A percentile compares a stretch with the other conserved stretches of the same genome.
Evolutionary conservation across 768 basidiomycete species (phyloP).

Genomic region (Kwoniella botswanensis): DNA sequence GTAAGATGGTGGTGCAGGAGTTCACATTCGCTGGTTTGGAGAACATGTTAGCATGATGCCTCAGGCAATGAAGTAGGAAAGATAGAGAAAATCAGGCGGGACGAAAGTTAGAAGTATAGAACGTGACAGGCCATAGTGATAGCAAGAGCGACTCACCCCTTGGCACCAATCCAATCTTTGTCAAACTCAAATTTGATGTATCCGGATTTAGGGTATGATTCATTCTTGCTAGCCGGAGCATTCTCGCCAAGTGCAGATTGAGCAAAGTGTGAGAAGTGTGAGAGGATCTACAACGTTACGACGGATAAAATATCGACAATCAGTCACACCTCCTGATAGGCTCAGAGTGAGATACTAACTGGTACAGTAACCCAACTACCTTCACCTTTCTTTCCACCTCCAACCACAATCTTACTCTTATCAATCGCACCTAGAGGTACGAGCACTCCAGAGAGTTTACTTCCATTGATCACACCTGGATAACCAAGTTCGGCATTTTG

Average conservation of each 20-base stretch:
- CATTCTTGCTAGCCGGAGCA: slow-evolving; percentile 14
- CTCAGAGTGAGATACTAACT: slow-evolving; percentile 13
- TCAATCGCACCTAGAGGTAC: slow-evolving; percentile 34
- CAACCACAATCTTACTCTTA: slow-evolving; percentile 36
- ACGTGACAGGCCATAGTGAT: too few species aligned
- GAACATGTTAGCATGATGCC: slow-evolving; percentile 1
- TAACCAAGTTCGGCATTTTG: slow-evolving; percentile 43
- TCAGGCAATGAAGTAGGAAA: too few species aligned
- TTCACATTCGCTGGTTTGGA: slow-evolving; percentile 45
- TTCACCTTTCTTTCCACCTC: slow-evolving; percentile 44
- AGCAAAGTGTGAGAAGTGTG: slow-evolving; percentile 32
- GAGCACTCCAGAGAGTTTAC: slow-evolving; percentile 36
- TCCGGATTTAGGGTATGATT: slow-evolving; percentile 40
- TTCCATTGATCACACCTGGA: slow-evolving; percentile 43
- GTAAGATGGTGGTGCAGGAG: slow-evolving; percentile 50
- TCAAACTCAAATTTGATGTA: slow-evolving; percentile 55
- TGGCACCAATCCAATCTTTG: slow-evolving; percentile 57
- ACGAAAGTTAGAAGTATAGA: too few species aligned
- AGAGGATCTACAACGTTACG: slow-evolving; percentile 27
- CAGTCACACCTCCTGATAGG: not conserved
- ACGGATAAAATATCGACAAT: not conserved
- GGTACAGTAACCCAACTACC: slow-evolving; percentile 40
- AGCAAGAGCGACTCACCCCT: slow-evolving; percentile 56
- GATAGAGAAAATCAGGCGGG: too few species aligned
- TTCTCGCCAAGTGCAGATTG: slow-evolving; percentile 16